Percentiles rank a stretch among this genome's conserved stretches.
Conservation (phyloP, 2,329 filamentous ascomycete species). For the Cladorrhinum sp. region DNA sequence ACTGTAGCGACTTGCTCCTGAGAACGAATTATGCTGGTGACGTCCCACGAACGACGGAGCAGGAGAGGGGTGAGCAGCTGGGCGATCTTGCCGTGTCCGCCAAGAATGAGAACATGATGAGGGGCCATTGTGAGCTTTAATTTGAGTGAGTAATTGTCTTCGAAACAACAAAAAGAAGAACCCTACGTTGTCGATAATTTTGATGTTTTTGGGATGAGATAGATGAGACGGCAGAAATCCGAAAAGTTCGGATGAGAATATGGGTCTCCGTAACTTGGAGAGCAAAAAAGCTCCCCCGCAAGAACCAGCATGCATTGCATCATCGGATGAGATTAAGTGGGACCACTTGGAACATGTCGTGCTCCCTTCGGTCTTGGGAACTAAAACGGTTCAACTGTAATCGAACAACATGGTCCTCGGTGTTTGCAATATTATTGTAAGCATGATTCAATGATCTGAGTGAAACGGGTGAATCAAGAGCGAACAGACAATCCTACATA, state of each 20-base stretch:
- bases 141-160: not conserved
- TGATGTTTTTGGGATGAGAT: not conserved
- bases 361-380: not conserved
- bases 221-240: not conserved
- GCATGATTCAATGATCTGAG: too few species aligned
- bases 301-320: not conserved
- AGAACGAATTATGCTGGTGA: conserved; percentile 74
- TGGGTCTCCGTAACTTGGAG: not conserved
- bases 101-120: conserved; percentile 66
- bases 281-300: not conserved
- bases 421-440: too few species aligned
- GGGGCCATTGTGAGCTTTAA: conserved; percentile 23
- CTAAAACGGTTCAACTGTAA: too few species aligned
- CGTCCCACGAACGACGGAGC: conserved; percentile 69
- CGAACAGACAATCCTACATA: too few species aligned
- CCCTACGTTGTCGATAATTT: too few species aligned
- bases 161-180: too few species aligned
- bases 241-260: not conserved
- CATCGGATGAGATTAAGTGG: not conserved
- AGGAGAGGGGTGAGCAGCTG: conserved; percentile 73
- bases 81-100: conserved; percentile 78
- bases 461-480: too few species aligned
- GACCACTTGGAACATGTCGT: not conserved
- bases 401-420: too few species aligned
- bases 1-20: conserved; percentile 65